Evolutionary conservation across 176 grass and related monocot genomes (phyloP).

Genomic region (Avena sativa): DNA sequence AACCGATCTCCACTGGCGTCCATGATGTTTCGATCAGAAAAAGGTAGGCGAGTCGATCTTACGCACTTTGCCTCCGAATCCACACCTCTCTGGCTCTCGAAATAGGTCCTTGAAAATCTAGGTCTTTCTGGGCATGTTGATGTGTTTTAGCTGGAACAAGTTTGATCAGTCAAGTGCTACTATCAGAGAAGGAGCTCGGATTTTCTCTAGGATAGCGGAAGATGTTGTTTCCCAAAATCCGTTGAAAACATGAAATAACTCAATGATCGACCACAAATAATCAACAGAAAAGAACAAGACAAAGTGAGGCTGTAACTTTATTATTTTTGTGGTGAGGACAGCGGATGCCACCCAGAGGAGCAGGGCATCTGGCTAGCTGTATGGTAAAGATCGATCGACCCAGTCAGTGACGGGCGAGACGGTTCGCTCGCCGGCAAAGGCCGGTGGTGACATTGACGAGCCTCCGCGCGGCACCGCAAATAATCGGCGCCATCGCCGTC

Average conservation of each 20-base stretch:
- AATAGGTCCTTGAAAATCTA: not conserved
- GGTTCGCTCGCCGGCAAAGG: not conserved
- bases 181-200: not conserved
- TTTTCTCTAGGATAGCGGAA: not conserved
- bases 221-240: not conserved
- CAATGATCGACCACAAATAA: not conserved
- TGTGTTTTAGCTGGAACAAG: not conserved
- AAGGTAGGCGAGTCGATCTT: slow-evolving; percentile 21
- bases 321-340: too few species aligned
- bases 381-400: slow-evolving; percentile 13
- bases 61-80: slow-evolving; percentile 33
- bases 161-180: not conserved
- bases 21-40: slow-evolving; percentile 43
- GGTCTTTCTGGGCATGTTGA: not conserved
- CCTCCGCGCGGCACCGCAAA: slow-evolving; percentile 32
- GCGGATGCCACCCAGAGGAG: slow-evolving; percentile 30
- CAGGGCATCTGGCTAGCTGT: not conserved
- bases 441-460: slow-evolving; percentile 33
- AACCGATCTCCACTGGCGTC: not conserved
- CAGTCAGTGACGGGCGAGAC: not conserved
- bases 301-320: too few species aligned
- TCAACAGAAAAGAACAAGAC: not conserved
- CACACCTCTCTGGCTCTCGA: not conserved
- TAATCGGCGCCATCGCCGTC: slow-evolving; percentile 30
- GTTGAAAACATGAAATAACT: not conserved